phyloP scores from a whole-genome alignment of 306 rosid species.

The Hippophae tibetana region DNA sequence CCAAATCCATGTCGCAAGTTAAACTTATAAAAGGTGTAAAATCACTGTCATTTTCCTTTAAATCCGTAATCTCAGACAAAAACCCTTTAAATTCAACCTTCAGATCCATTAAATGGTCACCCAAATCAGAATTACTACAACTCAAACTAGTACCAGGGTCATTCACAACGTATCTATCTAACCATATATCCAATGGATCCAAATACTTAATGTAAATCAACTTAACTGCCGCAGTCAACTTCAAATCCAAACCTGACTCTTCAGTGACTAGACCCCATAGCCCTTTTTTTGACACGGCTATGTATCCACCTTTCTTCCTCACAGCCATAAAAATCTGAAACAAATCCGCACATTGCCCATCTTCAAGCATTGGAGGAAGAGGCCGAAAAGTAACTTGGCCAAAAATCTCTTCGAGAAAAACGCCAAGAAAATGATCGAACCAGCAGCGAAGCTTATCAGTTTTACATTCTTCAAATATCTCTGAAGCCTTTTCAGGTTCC shows the following conservation, averaged over 20 bases:
- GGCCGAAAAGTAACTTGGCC: conserved; percentile 9
- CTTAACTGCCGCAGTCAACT: conserved; percentile 36
- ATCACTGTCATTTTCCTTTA: conserved; percentile 15
- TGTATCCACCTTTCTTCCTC: conserved; percentile 68
- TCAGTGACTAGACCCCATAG: conserved; percentile 58
- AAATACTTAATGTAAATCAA: conserved; percentile 47
- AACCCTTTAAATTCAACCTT: conserved; percentile 31
- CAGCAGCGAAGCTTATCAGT: conserved; percentile 28
- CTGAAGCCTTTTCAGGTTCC: conserved; percentile 1
- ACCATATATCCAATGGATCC: conserved; percentile 37
- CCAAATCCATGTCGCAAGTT: conserved; percentile 6
- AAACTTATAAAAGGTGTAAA: background rate
- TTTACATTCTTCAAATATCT: conserved; percentile 7
- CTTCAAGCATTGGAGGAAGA: conserved; percentile 39
- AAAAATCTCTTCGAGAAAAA: conserved; percentile 24
- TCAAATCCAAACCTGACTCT: conserved; percentile 46
- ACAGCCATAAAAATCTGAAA: conserved; percentile 61
- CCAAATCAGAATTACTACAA: conserved; percentile 28
- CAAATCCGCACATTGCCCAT: conserved; percentile 48
- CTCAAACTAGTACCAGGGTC: conserved; percentile 30
- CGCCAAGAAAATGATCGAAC: conserved; percentile 27
- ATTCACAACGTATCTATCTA: conserved; percentile 27
- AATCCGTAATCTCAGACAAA: conserved; percentile 13
- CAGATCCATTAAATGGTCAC: conserved; percentile 38
- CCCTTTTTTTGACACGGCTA: conserved; percentile 22